Percentiles rank a stretch among this genome's conserved stretches.
These are phyloP conservation scores for Crithidia mellificae DNA, from an alignment of 208 protist genomes.

Conservation along the genomic window DNA sequence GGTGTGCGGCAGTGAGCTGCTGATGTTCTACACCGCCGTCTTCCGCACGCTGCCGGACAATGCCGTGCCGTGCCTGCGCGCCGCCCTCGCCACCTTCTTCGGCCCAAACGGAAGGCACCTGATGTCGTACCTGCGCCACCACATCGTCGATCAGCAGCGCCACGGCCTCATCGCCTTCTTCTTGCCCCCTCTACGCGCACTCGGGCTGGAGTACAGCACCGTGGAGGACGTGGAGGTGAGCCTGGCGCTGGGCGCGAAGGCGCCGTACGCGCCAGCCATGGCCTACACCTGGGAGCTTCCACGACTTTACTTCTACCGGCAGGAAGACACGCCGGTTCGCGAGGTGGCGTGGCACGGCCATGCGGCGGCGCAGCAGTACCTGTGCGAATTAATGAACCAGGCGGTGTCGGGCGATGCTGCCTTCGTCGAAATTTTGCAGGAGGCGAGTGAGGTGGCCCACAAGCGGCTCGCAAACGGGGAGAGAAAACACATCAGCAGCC, in stretches of 20 bases:
- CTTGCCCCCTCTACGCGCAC: slow-evolving; percentile 66
- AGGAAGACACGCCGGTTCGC: slow-evolving; percentile 33
- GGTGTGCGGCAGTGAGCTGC: slow-evolving; percentile 39
- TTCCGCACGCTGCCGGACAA: slow-evolving; percentile 24
- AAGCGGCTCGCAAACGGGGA: slow-evolving; percentile 2
- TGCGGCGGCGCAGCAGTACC: slow-evolving; percentile 22
- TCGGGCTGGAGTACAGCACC: slow-evolving; percentile 65
- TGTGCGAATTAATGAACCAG: slow-evolving; percentile 28
- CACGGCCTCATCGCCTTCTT: slow-evolving; percentile 65
- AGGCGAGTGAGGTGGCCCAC: slow-evolving; percentile 40
- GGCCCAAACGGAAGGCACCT: slow-evolving; percentile 27
- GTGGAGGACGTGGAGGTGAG: slow-evolving; percentile 29
- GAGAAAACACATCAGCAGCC: neutral
- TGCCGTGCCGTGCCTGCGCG: slow-evolving; percentile 30
- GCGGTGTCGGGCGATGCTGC: slow-evolving; percentile 2
- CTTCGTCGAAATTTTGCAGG: slow-evolving; percentile 50
- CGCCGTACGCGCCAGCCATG: slow-evolving; percentile 36
- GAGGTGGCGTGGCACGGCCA: slow-evolving; percentile 46
- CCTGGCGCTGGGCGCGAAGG: slow-evolving; percentile 33
- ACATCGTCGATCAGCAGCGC: slow-evolving; percentile 45
- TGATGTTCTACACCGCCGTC: slow-evolving; percentile 60
- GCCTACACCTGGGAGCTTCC: slow-evolving; percentile 64
- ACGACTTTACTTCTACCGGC: slow-evolving; percentile 45
- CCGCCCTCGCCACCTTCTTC: slow-evolving; percentile 30
- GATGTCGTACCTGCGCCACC: slow-evolving; percentile 37